These are phyloP conservation scores for Blastobotrys niveus DNA, from an alignment of 1,139 yeast species.

Conservation along the genomic window DNA sequence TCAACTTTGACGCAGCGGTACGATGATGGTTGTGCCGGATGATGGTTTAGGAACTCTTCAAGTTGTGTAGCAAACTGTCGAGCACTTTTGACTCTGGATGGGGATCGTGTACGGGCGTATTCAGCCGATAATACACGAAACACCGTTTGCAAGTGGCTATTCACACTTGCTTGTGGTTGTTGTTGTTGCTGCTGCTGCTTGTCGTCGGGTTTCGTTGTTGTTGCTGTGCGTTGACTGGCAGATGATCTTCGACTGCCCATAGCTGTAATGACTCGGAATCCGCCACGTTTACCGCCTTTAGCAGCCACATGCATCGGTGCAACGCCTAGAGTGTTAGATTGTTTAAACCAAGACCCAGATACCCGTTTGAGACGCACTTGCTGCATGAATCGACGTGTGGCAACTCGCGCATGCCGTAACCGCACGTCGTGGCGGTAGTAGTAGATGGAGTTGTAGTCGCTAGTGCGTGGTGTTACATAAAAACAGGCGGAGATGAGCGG, in stretches of 20 bases:
- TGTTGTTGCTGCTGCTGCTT: not conserved
- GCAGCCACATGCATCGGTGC: slow-evolving; percentile 28
- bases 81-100: slow-evolving; percentile 10
- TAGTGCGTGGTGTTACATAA: slow-evolving; percentile 52
- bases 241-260: slow-evolving; percentile 17
- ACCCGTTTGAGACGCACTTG: slow-evolving; percentile 6
- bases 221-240: too few species aligned
- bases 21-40: not conserved
- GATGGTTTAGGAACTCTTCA: slow-evolving; percentile 15
- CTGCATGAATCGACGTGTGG: not conserved
- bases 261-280: slow-evolving; percentile 28
- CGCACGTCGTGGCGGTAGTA: slow-evolving; percentile 62
- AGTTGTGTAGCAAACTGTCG: slow-evolving; percentile 18
- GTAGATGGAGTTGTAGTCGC: slow-evolving; percentile 38
- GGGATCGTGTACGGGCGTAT: not conserved
- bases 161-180: slow-evolving; percentile 19
- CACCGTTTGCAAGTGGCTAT: slow-evolving; percentile 27
- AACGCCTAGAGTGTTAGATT: slow-evolving; percentile 20
- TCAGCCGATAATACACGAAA: slow-evolving; percentile 20
- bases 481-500: slow-evolving; percentile 52
- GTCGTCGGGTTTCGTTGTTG: too few species aligned
- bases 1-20: slow-evolving; percentile 67
- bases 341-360: not conserved
- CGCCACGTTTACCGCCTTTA: slow-evolving; percentile 23
- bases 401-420: slow-evolving; percentile 30